A percentile compares a stretch with the other conserved stretches of the same genome.
phyloP scores from a whole-genome alignment of 148 eudicot genomes.

The Dysphania ambrosioides region DNA sequence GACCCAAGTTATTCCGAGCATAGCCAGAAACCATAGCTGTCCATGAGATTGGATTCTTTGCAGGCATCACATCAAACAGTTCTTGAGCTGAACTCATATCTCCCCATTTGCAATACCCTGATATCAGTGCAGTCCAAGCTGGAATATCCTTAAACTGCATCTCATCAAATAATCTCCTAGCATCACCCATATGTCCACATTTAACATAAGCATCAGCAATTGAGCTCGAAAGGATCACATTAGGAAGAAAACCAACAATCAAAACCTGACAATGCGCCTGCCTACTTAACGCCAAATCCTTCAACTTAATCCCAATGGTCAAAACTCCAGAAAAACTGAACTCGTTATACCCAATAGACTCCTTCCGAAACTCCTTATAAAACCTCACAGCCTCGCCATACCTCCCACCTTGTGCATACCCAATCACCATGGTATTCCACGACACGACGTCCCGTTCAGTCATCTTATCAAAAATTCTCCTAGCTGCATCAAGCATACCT shows the following conservation, averaged over 20 bases:
- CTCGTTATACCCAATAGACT: slow-evolving; percentile 43
- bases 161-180: slow-evolving; percentile 67
- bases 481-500: slow-evolving; percentile 55
- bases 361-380: slow-evolving; percentile 50
- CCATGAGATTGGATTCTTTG: slow-evolving; percentile 70
- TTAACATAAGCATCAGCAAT: slow-evolving; percentile 73
- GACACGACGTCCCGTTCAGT: slow-evolving; percentile 60
- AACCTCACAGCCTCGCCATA: slow-evolving; percentile 48
- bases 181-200: slow-evolving; percentile 53
- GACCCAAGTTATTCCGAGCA: slow-evolving; percentile 54
- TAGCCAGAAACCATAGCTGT: slow-evolving; percentile 75
- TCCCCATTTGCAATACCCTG: slow-evolving; percentile 72
- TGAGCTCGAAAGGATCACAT: slow-evolving; percentile 68
- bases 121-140: slow-evolving; percentile 76
- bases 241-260: slow-evolving; percentile 47
- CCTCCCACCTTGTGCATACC: slow-evolving; percentile 49
- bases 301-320: slow-evolving; percentile 53
- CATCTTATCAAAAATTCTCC: slow-evolving; percentile 60
- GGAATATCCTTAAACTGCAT: slow-evolving; percentile 63
- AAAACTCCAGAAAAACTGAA: slow-evolving; percentile 77
- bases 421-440: slow-evolving; percentile 83
- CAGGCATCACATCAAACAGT: slow-evolving; percentile 68
- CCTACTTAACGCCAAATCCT: slow-evolving; percentile 46
- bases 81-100: slow-evolving; percentile 63
- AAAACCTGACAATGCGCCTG: slow-evolving; percentile 77